Evolutionary conservation across 352 stramenopile genomes (phyloP).

Genomic region (Phytophthora chlamydospora): DNA sequence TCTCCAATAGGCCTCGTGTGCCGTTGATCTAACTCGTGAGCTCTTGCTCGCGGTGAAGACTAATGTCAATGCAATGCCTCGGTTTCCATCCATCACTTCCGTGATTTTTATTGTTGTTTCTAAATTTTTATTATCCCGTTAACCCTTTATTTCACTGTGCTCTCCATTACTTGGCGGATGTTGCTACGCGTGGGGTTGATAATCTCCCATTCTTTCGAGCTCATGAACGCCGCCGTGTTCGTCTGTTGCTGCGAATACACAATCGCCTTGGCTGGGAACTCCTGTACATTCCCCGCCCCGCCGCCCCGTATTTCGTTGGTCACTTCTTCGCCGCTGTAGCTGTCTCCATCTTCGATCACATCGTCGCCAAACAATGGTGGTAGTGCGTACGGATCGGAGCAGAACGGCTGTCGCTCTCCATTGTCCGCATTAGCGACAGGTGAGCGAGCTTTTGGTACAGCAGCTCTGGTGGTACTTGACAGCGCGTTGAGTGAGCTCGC

Average conservation of each 20-base stretch:
- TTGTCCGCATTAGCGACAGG: constrained; percentile 15
- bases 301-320: constrained; percentile 20
- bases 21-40: constrained; percentile 10
- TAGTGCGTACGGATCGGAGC: constrained; percentile 66
- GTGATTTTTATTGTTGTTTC: not conserved
- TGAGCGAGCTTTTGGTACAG: constrained; percentile 25
- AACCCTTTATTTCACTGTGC: constrained; percentile 28
- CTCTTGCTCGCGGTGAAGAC: constrained; percentile 1
- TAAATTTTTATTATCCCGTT: constrained; percentile 2
- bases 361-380: constrained; percentile 73
- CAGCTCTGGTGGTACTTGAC: constrained; percentile 12
- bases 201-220: constrained; percentile 68
- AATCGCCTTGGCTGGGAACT: constrained; percentile 63
- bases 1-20: constrained; percentile 27
- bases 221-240: constrained; percentile 58
- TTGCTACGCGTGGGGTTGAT: constrained; percentile 63
- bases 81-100: constrained; percentile 41
- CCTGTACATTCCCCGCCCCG: constrained; percentile 27
- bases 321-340: constrained; percentile 22
- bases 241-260: constrained; percentile 62
- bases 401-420: constrained; percentile 32
- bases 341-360: constrained; percentile 50
- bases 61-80: constrained; percentile 48
- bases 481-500: constrained; percentile 22
- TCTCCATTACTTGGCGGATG: constrained; percentile 59